These are phyloP conservation scores for Echeveria elegans DNA, from an alignment of 164 flowering plant genomes.

Conservation along the genomic window DNA sequence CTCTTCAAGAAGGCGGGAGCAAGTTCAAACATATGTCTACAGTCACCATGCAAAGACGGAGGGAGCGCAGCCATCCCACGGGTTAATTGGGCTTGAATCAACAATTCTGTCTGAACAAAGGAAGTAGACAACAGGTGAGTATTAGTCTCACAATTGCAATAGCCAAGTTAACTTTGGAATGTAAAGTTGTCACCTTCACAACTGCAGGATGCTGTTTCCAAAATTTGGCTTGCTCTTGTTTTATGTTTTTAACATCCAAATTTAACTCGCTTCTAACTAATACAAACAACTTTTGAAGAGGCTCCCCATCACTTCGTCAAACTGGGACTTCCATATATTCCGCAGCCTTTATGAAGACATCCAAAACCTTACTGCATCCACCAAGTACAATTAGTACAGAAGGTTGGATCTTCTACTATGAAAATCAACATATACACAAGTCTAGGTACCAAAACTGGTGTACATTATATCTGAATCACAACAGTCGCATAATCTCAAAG, in stretches of 20 bases:
- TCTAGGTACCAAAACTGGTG: not conserved
- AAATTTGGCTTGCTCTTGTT: slow-evolving; percentile 93
- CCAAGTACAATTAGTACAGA: slow-evolving; percentile 2
- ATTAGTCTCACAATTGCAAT: slow-evolving; percentile 7
- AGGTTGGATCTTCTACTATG: not conserved
- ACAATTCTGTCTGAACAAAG: slow-evolving; percentile 65
- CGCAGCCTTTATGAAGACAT: slow-evolving; percentile 87
- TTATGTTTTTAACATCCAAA: slow-evolving; percentile 80
- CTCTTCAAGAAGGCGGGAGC: slow-evolving; percentile 98
- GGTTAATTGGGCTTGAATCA: slow-evolving; percentile 85
- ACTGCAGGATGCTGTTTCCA: slow-evolving; percentile 94
- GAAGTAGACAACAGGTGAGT: slow-evolving; percentile 10
- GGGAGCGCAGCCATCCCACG: slow-evolving; percentile 62
- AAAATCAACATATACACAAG: not conserved
- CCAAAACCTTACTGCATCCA: slow-evolving; percentile 86
- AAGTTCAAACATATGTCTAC: slow-evolving; percentile 65
- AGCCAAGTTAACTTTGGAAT: not conserved
- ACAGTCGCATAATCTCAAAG: not conserved
- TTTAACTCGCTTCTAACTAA: slow-evolving; percentile 86
- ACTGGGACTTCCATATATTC: slow-evolving; percentile 95
- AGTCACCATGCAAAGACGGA: slow-evolving; percentile 54
- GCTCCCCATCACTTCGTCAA: slow-evolving; percentile 80
- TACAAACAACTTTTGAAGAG: slow-evolving; percentile 81
- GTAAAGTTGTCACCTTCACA: slow-evolving; percentile 49
- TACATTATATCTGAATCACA: not conserved